Base-by-base conservation (phyloP, 139 green algal genomes). In the Zygnema cylindricum region DNA sequence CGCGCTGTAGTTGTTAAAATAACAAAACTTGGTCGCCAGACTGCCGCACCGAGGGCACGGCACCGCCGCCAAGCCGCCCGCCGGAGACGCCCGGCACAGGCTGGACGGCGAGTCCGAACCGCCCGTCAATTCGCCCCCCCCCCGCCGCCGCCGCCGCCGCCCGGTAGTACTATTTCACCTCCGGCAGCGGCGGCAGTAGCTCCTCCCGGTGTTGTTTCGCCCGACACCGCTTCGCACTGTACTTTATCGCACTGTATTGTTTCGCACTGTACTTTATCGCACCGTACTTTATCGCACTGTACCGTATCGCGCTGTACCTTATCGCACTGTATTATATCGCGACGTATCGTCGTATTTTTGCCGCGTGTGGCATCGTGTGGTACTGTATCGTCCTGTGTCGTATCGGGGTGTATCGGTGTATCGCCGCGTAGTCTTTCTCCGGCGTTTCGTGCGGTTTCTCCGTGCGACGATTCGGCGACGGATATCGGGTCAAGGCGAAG, bases 1-100 rank as follows among this genome's bases (percentile, higher is more conserved):
- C 0, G 96, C 88, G 91, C 98, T 98, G 93, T 98, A 98, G 90
- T 99, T 99, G 93, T 99, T 99, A 93, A 97, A 99, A 88, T 99
- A 99, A 90, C 96, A 98, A 69, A 98, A 98, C 86, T 99, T 99
- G 2, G 96, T 99, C 42, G 98, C 93, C 22, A 69, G 76, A 85
- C 89, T 95, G 55, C 75, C 57, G 89, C 96, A 99, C 1, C 96
- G 92, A 0, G 96, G 96, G 88, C 96, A 99, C 0, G 86, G 49
- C 39, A 91, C 69, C 32, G 38, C 69, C 7, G n/a, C n/a, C n/a
- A n/a, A n/a, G n/a, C n/a, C n/a, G n/a, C n/a, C n/a, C n/a, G n/a
- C n/a, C n/a, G n/a, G n/a, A n/a, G n/a, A n/a, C n/a, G n/a, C n/a
- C n/a, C n/a, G n/a, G n/a, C n/a, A n/a, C n/a, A n/a, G n/a, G n/a